Evolutionary conservation across 257 asterid genomes (phyloP), one percentile per base, ranked within the genome.

Genomic region (Pogostemon cablin): DNA sequence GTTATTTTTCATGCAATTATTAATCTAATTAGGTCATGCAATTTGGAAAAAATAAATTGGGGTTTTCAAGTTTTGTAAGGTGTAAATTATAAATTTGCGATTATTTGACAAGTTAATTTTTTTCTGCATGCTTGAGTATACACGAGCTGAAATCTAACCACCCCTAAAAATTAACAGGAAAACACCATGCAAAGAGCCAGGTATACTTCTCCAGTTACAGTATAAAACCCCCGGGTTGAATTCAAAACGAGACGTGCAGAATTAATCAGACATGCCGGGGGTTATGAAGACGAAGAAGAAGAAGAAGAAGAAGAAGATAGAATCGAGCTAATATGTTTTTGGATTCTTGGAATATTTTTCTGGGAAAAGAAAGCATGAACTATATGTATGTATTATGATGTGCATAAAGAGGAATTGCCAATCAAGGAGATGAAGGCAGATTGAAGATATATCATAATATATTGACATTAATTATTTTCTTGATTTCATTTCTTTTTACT

Each of bases 151-250:
- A 17, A 44, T 35, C 58, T 46, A 58, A 59, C 42, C 43, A 59
- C 42, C 43, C 12, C 17, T 9, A 20, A 34, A 20, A 55, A 53
- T 61, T 54, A 63, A 83, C 88, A 89, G 96, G 86, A 81, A 78
- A 81, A 71, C 41, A 78, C 74, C 38, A 54, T 62, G 79, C 71
- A 11, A 84, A 81, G 64, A 79, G 78, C 77, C 65, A 71, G 25
- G 42, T 69, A 68, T 63, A 62, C 54, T 50, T 72, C 32, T 25
- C 80, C 39, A 56, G 15, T 44, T 81, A 79, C 56, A 70, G 9
- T 6, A 52, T 1, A 82, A 74, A 78, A 69, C 58, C 11, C 79
- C 38, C 72, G 83, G 74, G 64, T 79, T 54, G 82, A 79, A 68
- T 79, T 81, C 52, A 72, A 78, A 48, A 69, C 52, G 77, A 83